Evolutionary conservation across 2,329 filamentous ascomycete genomes (phyloP).

Genomic region (Fusarium hostae): DNA sequence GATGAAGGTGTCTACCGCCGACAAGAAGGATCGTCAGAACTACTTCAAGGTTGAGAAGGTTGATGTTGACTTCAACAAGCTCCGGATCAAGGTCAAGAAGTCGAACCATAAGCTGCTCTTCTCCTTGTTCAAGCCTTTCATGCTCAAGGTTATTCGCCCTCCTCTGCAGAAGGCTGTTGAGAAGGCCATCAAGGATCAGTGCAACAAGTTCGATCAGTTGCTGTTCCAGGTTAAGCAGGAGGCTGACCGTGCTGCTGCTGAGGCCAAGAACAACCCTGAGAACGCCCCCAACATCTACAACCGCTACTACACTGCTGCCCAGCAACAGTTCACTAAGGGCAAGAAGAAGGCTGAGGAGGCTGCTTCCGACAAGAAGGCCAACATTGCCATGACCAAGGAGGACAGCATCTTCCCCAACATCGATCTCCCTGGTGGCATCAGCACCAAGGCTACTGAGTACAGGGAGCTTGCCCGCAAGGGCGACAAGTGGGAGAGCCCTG

Average conservation of each 20-base stretch:
- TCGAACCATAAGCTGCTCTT: constrained; percentile 96
- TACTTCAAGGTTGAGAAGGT: constrained; percentile 97
- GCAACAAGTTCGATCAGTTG: constrained; percentile 77
- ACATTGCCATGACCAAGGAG: constrained; percentile 70
- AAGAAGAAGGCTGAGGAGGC: constrained; percentile 78
- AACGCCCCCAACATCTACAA: constrained; percentile 85
- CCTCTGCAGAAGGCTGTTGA: constrained; percentile 88
- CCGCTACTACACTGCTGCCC: constrained; percentile 80
- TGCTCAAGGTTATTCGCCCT: constrained; percentile 85
- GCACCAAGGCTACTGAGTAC: constrained; percentile 93
- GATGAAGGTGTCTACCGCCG: constrained; percentile 84
- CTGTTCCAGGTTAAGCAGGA: constrained; percentile 84
- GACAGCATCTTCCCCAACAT: constrained; percentile 92
- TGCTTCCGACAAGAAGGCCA: constrained; percentile 74
- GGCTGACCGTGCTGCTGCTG: constrained; percentile 76
- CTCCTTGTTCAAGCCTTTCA: constrained; percentile 83
- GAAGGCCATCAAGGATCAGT: constrained; percentile 87
- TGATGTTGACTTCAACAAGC: constrained; percentile 80
- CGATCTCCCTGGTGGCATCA: constrained; percentile 83
- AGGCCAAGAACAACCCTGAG: constrained; percentile 69
- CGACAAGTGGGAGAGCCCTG: constrained; percentile 91
- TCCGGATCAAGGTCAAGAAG: constrained; percentile 91
- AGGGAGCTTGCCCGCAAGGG: constrained; percentile 87
- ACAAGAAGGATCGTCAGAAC: constrained; percentile 78
- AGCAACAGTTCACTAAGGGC: constrained; percentile 78